Base-by-base conservation (phyloP, 768 basidiomycete species). In the Aureoboletus auriporus region DNA sequence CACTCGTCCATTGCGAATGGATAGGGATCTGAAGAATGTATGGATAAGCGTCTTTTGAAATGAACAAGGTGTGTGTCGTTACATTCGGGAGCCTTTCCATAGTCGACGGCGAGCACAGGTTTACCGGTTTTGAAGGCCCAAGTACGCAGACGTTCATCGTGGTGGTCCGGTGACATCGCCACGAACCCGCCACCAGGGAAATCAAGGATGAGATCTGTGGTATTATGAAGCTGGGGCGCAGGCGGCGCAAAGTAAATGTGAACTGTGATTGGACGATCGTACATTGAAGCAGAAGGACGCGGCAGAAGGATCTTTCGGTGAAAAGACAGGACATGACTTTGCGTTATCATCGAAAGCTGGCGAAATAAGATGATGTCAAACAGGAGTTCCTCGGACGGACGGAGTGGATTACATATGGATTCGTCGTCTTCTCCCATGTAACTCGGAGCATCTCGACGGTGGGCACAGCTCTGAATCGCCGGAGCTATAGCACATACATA, bases 21-120 rank as follows among this genome's bases (percentile, higher is more conserved):
- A 66, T 93, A 99, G 11, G 95, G 96, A 74, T 97, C 95, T 93
- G 44, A 17, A 46, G 27, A 44, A 44, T 20, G 34, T 23, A 39
- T 37, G 26, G 52, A 33, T 39, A 48, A 49, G 23, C 29, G 33
- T 23, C 11, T 26, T 2, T 28, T 47, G 31, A 52, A 44, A 42
- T 49, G 36, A 50, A 49, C 5, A 16, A 39, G 29, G 33, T 26
- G 34, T 23, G 33, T 38, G 16, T 16, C 59, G 81, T 66, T 63
- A 93, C 92, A 95, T 76, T 97, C 93, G 6, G 94, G 93, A 20
- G 93, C 89, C 69, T 98, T 99, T 30, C 93, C 92, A 65, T 98
- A 98, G 53, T 98, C 92, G 39, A 98, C 78, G 10, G 89, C 77
- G 34, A 98, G 70, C 4, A 97, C 79, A 12, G 89, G 88, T 60